Evolutionary conservation across 2,329 filamentous ascomycete genomes (phyloP).

Genomic region (Penicillium italicum): DNA sequence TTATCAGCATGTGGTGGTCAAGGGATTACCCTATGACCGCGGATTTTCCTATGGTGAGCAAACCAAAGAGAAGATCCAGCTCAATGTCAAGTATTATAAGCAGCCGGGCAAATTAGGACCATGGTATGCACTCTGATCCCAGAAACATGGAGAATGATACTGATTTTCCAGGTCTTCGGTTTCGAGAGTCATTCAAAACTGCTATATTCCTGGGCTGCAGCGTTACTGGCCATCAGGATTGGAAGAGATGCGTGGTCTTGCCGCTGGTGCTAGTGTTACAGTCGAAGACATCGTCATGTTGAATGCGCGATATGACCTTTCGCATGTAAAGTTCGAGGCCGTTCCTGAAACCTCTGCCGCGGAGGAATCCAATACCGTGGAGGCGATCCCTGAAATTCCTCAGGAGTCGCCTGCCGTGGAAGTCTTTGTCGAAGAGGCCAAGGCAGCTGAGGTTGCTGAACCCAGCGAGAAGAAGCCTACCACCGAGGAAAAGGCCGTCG

Average conservation of each 20-base stretch:
- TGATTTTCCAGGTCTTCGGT: neutral
- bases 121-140: neutral
- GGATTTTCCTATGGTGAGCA: neutral
- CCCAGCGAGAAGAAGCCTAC: neutral
- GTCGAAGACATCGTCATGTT: neutral
- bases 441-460: neutral
- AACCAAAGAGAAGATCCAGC: neutral
- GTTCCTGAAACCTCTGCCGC: neutral
- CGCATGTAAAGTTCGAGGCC: neutral
- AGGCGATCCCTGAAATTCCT: neutral
- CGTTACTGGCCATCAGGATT: neutral
- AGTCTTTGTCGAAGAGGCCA: slow-evolving; percentile 1
- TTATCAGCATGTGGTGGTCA: neutral
- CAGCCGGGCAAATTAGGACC: neutral
- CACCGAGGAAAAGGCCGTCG: neutral
- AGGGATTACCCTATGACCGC: neutral
- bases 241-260: neutral
- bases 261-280: neutral
- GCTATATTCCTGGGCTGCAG: neutral
- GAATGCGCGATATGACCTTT: neutral
- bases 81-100: neutral
- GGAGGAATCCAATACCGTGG: neutral
- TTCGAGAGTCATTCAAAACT: neutral
- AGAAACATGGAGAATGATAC: neutral
- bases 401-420: neutral